Evolutionary conservation across 2,329 filamentous ascomycete species (phyloP).

Genomic region (Xylaria sp.): DNA sequence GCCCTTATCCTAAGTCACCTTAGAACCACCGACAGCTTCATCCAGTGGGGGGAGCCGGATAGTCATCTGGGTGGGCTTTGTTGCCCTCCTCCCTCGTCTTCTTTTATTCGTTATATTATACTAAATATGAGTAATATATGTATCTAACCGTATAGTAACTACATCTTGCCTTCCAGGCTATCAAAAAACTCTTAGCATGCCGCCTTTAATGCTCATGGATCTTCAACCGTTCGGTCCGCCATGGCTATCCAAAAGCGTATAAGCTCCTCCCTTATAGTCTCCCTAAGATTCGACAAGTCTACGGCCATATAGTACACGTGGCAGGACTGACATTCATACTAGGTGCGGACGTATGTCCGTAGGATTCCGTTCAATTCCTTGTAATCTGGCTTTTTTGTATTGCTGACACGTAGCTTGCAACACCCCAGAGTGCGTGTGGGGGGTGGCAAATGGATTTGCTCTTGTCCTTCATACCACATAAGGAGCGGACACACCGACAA

Average conservation of each 20-base stretch:
- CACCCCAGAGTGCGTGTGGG: too few species aligned
- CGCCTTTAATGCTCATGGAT: conserved; percentile 44
- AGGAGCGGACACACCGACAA: conserved; percentile 1
- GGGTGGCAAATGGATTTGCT: conserved; percentile 12
- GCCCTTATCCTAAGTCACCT: conserved; percentile 20
- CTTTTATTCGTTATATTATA: too few species aligned
- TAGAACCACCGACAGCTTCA: conserved; percentile 15
- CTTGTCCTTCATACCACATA: conserved; percentile 13
- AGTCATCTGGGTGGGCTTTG: not conserved
- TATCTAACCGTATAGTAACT: not conserved
- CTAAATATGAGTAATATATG: conserved; percentile 7
- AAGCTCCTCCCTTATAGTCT: conserved; percentile 34
- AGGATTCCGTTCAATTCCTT: too few species aligned
- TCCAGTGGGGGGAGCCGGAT: conserved; percentile 6
- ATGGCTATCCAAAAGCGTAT: conserved; percentile 42
- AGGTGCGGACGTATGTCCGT: not conserved
- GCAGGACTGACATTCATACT: conserved; percentile 12
- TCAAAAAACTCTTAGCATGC: conserved; percentile 41
- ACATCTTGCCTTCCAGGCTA: conserved; percentile 30
- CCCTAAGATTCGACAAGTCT: conserved; percentile 38
- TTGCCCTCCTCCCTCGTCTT: not conserved
- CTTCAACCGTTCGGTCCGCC: conserved; percentile 41
- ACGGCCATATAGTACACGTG: conserved; percentile 14
- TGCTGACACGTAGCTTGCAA: too few species aligned
- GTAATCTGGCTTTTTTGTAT: too few species aligned